Percentiles rank a stretch among this genome's conserved stretches.
Evolutionary conservation across 257 asterid species (phyloP).

Genomic region (Perilla frutescens): DNA sequence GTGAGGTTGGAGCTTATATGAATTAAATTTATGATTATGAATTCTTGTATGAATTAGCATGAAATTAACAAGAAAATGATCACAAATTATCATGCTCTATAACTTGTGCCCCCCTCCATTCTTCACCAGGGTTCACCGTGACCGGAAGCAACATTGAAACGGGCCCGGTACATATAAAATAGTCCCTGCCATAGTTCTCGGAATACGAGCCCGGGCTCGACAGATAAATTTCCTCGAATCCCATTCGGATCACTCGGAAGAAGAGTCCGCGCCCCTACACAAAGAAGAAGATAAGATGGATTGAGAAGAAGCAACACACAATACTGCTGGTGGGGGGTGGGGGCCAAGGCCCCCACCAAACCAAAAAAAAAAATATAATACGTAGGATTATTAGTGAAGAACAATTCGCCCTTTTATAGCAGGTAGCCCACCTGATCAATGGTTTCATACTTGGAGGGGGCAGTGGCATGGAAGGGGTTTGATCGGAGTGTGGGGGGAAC

Average conservation of each 20-base stretch:
- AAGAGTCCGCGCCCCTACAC: conserved; percentile 78
- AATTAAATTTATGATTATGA: too few species aligned
- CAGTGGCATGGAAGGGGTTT: conserved; percentile 51
- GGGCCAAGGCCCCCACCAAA: too few species aligned
- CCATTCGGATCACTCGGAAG: conserved; percentile 79
- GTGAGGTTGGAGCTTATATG: too few species aligned
- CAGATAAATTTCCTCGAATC: conserved; percentile 72
- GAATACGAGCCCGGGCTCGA: conserved; percentile 76
- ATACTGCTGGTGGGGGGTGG: too few species aligned
- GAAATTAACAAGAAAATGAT: not conserved
- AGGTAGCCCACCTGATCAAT: conserved; percentile 65
- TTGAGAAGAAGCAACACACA: too few species aligned
- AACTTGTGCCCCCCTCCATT: conserved; percentile 92
- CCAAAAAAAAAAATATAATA: too few species aligned
- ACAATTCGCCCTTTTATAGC: too few species aligned
- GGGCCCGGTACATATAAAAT: conserved; percentile 82
- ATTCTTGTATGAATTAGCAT: too few species aligned
- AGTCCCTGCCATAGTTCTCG: conserved; percentile 57
- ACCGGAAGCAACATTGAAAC: conserved; percentile 74
- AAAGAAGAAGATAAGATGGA: too few species aligned
- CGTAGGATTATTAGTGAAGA: too few species aligned
- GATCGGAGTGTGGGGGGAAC: conserved; percentile 60
- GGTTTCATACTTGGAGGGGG: conserved; percentile 73
- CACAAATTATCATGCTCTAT: conserved; percentile 87
- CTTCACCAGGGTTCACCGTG: conserved; percentile 73